Evolutionary conservation across 208 protist genomes (phyloP).

Genomic region (Leishmania aethiopica): DNA sequence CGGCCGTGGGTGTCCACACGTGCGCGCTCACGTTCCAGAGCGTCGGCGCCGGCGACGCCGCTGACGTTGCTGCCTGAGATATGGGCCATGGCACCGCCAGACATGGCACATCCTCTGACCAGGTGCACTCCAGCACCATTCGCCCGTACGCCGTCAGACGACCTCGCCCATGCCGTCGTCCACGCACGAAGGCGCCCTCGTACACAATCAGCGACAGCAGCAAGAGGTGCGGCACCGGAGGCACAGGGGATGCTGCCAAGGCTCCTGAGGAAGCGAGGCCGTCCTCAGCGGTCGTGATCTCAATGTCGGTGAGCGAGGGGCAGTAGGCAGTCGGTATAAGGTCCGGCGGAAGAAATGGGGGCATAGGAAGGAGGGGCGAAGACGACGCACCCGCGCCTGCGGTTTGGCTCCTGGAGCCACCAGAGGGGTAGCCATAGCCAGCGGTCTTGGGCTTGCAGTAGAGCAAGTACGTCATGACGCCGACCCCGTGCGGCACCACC

Average conservation of each 20-base stretch:
- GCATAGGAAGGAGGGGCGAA: not conserved
- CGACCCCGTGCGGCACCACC: conserved; percentile 26
- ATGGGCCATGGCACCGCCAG: conserved; percentile 17
- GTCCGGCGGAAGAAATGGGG: conserved; percentile 17
- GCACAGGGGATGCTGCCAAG: not conserved
- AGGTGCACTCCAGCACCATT: conserved; percentile 54
- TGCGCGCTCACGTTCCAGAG: conserved; percentile 24
- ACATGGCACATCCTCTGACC: conserved; percentile 51
- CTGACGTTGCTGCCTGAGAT: not conserved
- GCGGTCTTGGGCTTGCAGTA: conserved; percentile 27
- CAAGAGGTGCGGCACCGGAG: conserved; percentile 8
- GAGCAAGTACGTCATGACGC: conserved; percentile 39
- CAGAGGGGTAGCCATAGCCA: conserved; percentile 2
- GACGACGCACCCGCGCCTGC: not conserved
- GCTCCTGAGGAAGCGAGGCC: not conserved
- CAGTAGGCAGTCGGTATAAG: conserved; percentile 24
- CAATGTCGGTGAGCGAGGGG: conserved; percentile 19
- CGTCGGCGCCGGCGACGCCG: conserved; percentile 5
- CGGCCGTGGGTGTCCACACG: not conserved
- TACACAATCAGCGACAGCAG: conserved; percentile 40
- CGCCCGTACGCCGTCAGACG: conserved; percentile 47
- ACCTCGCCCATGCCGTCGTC: conserved; percentile 47
- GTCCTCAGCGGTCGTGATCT: not conserved
- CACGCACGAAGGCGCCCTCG: conserved; percentile 47
- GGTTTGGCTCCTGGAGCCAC: not conserved